Evolutionary conservation across 768 basidiomycete genomes (phyloP), one percentile per base, ranked within the genome.

Genomic region (Pleurotus cornucopiae): DNA sequence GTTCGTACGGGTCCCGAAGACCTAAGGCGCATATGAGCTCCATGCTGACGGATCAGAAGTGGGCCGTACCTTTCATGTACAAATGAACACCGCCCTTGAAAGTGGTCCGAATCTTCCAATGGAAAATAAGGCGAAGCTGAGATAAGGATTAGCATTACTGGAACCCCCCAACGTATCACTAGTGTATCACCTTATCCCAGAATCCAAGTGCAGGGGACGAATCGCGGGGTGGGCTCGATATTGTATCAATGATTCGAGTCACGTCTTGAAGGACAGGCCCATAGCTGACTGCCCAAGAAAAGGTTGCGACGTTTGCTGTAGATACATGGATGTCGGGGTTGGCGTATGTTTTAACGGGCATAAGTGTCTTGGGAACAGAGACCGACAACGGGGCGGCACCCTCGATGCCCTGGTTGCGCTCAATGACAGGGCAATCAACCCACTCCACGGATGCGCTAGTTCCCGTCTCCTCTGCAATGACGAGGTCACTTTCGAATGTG

Each of bases 281-380:
- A 60, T 93, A 91, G 60, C 94, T 94, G 44, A 93, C 82, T 13
- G 90, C 90, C 94, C 95, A 98, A 13, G 88, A 83, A 59, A 97
- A 80, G 38, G 85, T 81, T 0, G 92, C 90, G 4, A 85, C 77
- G 30, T 74, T 76, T 18, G 79, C 71, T 4, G 88, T 83, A n/a
- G 75, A 72, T 47, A 97, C 79, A 16, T 78, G 76, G 61, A 98
- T 79, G 11, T 73, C 69, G 2, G 94, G 91, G 45, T 81, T 78
- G 1, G 91, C 89, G 64, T 95, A 97, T 6, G 88, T 91, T 71
- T 98, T 98, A 63, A 95, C 89, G 0, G 95, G 89, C 90, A 94
- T 96, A 56, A 93, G 87, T 0, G 94, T 95, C 69, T 95, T 97
- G 1, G 94, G 92, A 34, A 96, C 77, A 41, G 71, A 60, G 40